Evolutionary conservation across 192 early-diverging fungal genomes (phyloP).

Genomic region (Backusella parvicylindrica): DNA sequence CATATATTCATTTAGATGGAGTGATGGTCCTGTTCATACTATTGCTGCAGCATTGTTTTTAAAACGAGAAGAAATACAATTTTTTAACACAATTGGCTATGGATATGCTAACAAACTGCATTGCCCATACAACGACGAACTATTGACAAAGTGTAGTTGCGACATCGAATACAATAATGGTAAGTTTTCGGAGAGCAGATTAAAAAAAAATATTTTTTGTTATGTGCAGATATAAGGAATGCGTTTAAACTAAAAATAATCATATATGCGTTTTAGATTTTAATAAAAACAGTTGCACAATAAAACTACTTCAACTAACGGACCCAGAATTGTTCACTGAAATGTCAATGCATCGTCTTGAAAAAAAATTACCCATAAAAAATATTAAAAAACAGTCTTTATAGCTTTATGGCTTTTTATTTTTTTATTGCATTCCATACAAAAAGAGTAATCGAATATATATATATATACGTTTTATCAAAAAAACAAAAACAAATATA

Average conservation of each 20-base stretch:
- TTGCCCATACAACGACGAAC: constrained; percentile 58
- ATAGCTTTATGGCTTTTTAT: neutral
- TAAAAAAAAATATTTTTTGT: neutral
- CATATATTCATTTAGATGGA: constrained; percentile 42
- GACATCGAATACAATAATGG: constrained; percentile 11
- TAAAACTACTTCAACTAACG: neutral
- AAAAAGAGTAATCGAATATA: neutral
- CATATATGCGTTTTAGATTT: neutral
- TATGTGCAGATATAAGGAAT: neutral
- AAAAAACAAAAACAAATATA: neutral
- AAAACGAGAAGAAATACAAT: constrained; percentile 61
- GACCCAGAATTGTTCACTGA: neutral
- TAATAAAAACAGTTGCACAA: constrained; percentile 3
- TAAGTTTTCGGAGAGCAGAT: too few species aligned
- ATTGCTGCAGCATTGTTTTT: constrained; percentile 62
- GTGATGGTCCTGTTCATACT: constrained; percentile 67
- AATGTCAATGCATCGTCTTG: neutral
- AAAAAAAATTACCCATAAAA: neutral
- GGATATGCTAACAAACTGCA: constrained; percentile 57
- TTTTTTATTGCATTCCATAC: neutral
- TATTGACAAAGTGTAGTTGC: constrained; percentile 44
- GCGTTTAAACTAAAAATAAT: too few species aligned
- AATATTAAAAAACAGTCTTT: neutral
- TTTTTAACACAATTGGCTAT: constrained; percentile 73
- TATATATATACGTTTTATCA: neutral